Base-by-base conservation (phyloP, 495 filamentous ascomycete genomes). In the Podospora conica region DNA sequence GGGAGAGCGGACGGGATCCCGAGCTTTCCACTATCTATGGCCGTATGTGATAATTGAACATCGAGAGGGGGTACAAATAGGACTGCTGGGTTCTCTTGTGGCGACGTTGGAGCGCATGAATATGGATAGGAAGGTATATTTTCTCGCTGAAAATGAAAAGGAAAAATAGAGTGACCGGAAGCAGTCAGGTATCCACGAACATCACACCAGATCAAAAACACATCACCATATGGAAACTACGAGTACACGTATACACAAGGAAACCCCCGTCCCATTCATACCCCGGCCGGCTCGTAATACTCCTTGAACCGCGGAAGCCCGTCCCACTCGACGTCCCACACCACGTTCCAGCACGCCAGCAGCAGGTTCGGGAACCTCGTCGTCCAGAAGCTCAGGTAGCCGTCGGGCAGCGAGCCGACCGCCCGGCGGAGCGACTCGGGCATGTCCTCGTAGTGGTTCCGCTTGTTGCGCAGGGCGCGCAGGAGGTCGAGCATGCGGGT, bases 361-460 rank as follows among this genome's bases (percentile, higher is more conserved):
- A 98, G 69, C 69, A 98, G 77, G 68, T 87, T 88, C 23, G 94
- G 92, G 73, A 98, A 98, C 61, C 85, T 81, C 25, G 75, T 75
- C 0, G 90, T 88, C 90, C 95, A 98, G 76, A 96, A 98, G 10
- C 81, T 82, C 53, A 97, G 76, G 73, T 97, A 98, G 0, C 92
- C 93, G 23, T 91, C 90, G 0, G 93, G 91, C 69, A 96, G 73
- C 5, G 88, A 78, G 1, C 93, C 94, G 62, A 97, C 91, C 69
- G 88, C 83, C 70, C 85, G 82, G 79, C 93, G 92, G 65, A 96
- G 84, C 55, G 86, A 74, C 10, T 91, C 89, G 10, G 90, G 86
- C 86, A 98, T 88, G 68, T 97, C 90, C 66, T 97, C 90, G 76
- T 94, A 96, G 76, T 98, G 94, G 66, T 95, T 91, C 66, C 88